Percentiles rank a stretch among this genome's conserved stretches.
Conservation (phyloP, 345 rosid genomes). For the Hypericum perforatum region DNA sequence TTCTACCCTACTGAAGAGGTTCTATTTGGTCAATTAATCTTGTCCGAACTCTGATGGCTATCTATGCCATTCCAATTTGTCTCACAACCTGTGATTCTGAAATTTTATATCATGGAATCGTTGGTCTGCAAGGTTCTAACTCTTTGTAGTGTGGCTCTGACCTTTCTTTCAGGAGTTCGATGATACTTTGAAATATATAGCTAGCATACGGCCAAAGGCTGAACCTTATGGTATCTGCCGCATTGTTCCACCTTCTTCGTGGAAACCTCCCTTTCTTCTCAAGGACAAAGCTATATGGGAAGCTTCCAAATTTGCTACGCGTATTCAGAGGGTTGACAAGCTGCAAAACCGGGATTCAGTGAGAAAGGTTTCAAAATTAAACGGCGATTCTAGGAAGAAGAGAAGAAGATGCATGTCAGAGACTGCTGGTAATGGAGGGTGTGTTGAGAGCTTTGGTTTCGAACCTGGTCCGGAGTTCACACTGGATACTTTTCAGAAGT, state of each 20-base stretch:
- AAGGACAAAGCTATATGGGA: conserved; percentile 74
- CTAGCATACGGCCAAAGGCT: conserved; percentile 70
- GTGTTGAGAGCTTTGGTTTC: conserved; percentile 78
- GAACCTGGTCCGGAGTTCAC: conserved; percentile 91
- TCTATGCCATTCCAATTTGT: background rate
- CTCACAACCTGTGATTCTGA: conserved; percentile 1
- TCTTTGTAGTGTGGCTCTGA: conserved; percentile 16
- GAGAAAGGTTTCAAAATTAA: conserved; percentile 49
- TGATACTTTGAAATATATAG: conserved; percentile 79
- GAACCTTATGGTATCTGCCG: conserved; percentile 96
- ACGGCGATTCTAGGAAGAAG: conserved; percentile 51
- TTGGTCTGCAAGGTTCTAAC: conserved; percentile 1
- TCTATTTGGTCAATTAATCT: conserved; percentile 3
- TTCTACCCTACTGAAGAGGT: conserved; percentile 98
- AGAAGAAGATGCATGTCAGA: conserved; percentile 59
- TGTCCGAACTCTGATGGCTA: conserved; percentile 15
- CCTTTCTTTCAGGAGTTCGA: conserved; percentile 68
- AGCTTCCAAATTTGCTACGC: conserved; percentile 65
- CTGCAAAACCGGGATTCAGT: conserved; percentile 83
- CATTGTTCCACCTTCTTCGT: conserved; percentile 90
- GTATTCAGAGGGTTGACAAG: conserved; percentile 93
- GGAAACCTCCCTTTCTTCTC: conserved; percentile 93
- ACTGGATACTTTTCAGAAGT: conserved; percentile 62
- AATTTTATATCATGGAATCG: conserved; percentile 1
- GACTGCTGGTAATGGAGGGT: conserved; percentile 32